Evolutionary conservation across 441 rosid genomes (phyloP).

Genomic region (Pelargonium fulgidum): DNA sequence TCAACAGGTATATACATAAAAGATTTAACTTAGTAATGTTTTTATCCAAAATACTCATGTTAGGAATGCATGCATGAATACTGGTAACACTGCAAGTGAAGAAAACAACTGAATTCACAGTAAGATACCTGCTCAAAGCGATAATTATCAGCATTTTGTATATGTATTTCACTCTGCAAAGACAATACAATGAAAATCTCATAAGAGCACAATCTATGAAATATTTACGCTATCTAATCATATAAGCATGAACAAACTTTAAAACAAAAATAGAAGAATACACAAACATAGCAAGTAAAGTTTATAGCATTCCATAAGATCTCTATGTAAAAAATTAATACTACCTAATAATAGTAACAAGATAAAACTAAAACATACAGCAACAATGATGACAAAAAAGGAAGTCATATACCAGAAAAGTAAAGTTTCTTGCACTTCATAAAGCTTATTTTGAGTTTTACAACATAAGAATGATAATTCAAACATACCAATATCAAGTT

Average conservation of each 20-base stretch:
- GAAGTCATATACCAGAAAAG: not conserved
- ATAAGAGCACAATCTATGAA: slow-evolving; percentile 11
- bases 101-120: slow-evolving; percentile 3
- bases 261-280: not conserved
- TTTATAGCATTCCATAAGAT: too few relatives aligned
- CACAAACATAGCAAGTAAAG: not conserved
- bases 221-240: not conserved
- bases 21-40: too few relatives aligned
- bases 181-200: slow-evolving; percentile 10
- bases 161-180: slow-evolving; percentile 72
- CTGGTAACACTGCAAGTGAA: too few relatives aligned
- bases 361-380: too few relatives aligned
- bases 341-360: too few relatives aligned
- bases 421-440: not conserved
- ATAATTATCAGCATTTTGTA: slow-evolving; percentile 68
- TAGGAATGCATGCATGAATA: too few relatives aligned
- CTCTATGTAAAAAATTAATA: too few relatives aligned
- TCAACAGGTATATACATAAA: too few relatives aligned
- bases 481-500: not conserved
- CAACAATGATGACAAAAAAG: not conserved
- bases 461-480: not conserved
- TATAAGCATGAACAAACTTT: not conserved
- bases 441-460: too few relatives aligned
- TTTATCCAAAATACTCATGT: too few relatives aligned
- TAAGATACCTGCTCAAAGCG: slow-evolving; percentile 80